Base-by-base conservation (phyloP, 768 basidiomycete genomes). In the Rhodotorula graminis region DNA sequence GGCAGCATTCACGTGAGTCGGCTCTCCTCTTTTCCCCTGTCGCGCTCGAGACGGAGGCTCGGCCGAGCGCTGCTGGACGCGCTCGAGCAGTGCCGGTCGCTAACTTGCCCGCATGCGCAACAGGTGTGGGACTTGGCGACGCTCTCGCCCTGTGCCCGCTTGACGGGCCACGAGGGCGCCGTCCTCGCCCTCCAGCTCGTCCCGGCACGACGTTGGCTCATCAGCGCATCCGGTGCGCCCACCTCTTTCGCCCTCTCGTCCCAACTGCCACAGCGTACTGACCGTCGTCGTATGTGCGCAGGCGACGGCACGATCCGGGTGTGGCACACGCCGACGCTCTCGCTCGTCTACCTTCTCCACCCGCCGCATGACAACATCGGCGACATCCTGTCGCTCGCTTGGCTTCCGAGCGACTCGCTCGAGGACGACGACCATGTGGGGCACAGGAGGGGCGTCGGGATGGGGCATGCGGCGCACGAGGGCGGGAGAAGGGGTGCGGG, bases 311-410 rank as follows among this genome's bases (percentile, higher is more conserved):
- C 81, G 57, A 76, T 81, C 58, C 74, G 80, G 29, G 80, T 82
- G 15, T 83, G 82, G 82, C 78, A 80, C 58, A 80, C 80, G 0
- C 74, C 68, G 0, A 80, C 79, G 1, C 76, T 83, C 23, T 74
- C 80, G 57, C 79, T 78, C 2, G 72, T 82, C 25, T 81, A 81
- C 60, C 78, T 80, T 55, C 81, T 83, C 46, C 79, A 79, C 40
- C 81, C 83, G 0, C 81, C 81, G 37, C 80, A 81, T 65, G 80
- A 82, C 61, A 82, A 81, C 40, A 77, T 81, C 29, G 83, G 83
- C 62, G 82, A 83, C 67, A 80, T 82, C 68, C 81, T 82, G 70
- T 81, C 79, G 23, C 78, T 83, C 14, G 81, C 82, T 0, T 83
- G 81, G 81, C 33, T 73, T 2, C 62, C 68, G 4, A 59, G 40